Evolutionary conservation across 1,139 yeast species (phyloP).

Genomic region (Yamadazyma buinensis): DNA sequence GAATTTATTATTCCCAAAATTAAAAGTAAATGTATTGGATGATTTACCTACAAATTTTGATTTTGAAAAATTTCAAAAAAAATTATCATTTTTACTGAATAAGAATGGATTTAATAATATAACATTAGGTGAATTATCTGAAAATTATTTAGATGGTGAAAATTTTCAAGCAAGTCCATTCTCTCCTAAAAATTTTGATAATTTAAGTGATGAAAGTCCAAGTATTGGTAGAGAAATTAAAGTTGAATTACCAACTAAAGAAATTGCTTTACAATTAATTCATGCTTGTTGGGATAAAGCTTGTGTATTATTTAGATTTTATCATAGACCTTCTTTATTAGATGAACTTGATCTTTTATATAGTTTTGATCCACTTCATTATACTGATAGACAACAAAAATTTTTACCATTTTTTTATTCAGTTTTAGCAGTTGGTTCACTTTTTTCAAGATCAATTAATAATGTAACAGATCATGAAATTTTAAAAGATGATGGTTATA

Average conservation of each 20-base stretch:
- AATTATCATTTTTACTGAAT: conserved; percentile 20
- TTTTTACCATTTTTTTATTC: conserved; percentile 74
- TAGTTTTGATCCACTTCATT: conserved; percentile 65
- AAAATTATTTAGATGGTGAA: conserved; percentile 20
- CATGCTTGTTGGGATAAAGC: conserved; percentile 83
- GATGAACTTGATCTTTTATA: conserved; percentile 47
- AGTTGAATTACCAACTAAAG: conserved; percentile 72
- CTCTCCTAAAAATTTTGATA: conserved; percentile 5
- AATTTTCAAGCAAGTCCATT: conserved; percentile 5
- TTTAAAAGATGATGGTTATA: conserved; percentile 75
- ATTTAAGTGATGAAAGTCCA: conserved; percentile 17
- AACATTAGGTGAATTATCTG: conserved; percentile 21
- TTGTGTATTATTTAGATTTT: conserved; percentile 78
- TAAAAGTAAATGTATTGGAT: conserved; percentile 36
- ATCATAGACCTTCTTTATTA: conserved; percentile 77
- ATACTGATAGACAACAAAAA: conserved; percentile 70
- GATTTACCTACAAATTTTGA: conserved; percentile 28
- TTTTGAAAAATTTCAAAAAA: conserved; percentile 29
- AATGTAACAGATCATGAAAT: conserved; percentile 37
- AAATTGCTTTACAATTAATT: conserved; percentile 65
- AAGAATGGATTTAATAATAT: conserved; percentile 16
- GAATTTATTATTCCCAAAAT: conserved; percentile 47
- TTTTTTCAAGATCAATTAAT: conserved; percentile 51
- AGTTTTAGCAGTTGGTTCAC: conserved; percentile 58
- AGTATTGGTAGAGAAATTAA: conserved; percentile 46